These are phyloP conservation scores for Pyricularia grisea DNA, from an alignment of 2,329 filamentous ascomycete species.

Conservation along the genomic window DNA sequence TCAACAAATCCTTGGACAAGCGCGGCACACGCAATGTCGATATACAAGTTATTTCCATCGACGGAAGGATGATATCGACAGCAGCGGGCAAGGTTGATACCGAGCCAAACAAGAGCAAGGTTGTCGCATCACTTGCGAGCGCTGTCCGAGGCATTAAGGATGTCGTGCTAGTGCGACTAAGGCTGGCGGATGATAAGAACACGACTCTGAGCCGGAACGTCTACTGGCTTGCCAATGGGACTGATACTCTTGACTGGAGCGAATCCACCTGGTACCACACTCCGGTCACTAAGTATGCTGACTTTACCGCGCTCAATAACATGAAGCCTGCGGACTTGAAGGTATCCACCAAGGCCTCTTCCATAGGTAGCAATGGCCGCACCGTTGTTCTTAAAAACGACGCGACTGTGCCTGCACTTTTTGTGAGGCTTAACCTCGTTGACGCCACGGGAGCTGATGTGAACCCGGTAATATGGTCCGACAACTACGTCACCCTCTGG, in stretches of 20 bases:
- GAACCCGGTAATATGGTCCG: conserved; percentile 44
- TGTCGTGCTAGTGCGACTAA: conserved; percentile 40
- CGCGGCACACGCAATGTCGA: conserved; percentile 30
- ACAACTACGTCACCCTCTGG: conserved; percentile 55
- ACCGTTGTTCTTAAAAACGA: conserved; percentile 40
- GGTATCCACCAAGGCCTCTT: conserved; percentile 15
- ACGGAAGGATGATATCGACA: conserved; percentile 30
- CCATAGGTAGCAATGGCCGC: background rate
- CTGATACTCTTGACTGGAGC: conserved; percentile 45
- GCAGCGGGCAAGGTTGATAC: conserved; percentile 20
- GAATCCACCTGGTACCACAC: conserved; percentile 50
- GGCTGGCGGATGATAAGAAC: conserved; percentile 21
- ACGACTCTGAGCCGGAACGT: conserved; percentile 42
- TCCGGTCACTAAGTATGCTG: conserved; percentile 39
- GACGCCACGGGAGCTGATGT: conserved; percentile 33
- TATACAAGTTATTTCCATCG: conserved; percentile 37
- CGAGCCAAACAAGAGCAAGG: conserved; percentile 33
- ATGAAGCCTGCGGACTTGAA: conserved; percentile 28
- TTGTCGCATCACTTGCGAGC: conserved; percentile 17
- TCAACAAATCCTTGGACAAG: conserved; percentile 39
- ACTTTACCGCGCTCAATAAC: conserved; percentile 34
- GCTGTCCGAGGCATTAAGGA: conserved; percentile 20
- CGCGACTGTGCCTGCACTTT: conserved; percentile 44
- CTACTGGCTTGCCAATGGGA: conserved; percentile 43
- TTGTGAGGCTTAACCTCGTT: conserved; percentile 41